Evolutionary conservation across 495 filamentous ascomycete species (phyloP).

Genomic region (Penicillium turbatum): DNA sequence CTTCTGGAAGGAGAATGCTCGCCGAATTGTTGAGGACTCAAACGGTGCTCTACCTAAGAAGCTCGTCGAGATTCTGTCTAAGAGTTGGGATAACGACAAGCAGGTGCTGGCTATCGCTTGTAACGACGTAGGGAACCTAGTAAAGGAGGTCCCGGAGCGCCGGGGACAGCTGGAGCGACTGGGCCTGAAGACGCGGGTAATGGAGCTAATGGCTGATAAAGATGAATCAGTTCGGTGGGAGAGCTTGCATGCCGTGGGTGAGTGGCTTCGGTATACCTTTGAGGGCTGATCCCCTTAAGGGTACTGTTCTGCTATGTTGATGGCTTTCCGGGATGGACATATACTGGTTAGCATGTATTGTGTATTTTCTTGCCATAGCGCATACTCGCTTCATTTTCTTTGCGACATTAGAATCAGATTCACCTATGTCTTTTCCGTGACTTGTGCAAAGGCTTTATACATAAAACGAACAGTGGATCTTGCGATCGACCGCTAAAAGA

Average conservation of each 20-base stretch:
- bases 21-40: conserved; percentile 79
- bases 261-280: conserved; percentile 91
- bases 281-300: conserved; percentile 41
- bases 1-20: conserved; percentile 97
- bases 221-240: conserved; percentile 95
- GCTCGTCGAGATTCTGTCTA: conserved; percentile 79
- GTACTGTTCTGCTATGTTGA: conserved; percentile 8
- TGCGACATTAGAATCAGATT: background rate
- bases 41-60: conserved; percentile 76
- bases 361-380: conserved; percentile 24
- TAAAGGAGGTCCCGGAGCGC: conserved; percentile 87
- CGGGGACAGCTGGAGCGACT: conserved; percentile 76
- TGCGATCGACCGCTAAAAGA: conserved; percentile 7
- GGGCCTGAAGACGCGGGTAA: conserved; percentile 86
- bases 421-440: background rate
- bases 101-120: conserved; percentile 93
- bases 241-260: conserved; percentile 85
- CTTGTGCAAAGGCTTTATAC: background rate
- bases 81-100: conserved; percentile 88
- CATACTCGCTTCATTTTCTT: conserved; percentile 11
- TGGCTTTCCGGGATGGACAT: conserved; percentile 24
- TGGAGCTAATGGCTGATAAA: conserved; percentile 90
- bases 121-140: conserved; percentile 85
- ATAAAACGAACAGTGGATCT: background rate
- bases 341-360: conserved; percentile 22